Percentiles rank a stretch among this genome's conserved stretches.
These are phyloP conservation scores for Schwanniomyces etchellsii DNA, from an alignment of 1,139 yeast genomes.

Conservation along the genomic window DNA sequence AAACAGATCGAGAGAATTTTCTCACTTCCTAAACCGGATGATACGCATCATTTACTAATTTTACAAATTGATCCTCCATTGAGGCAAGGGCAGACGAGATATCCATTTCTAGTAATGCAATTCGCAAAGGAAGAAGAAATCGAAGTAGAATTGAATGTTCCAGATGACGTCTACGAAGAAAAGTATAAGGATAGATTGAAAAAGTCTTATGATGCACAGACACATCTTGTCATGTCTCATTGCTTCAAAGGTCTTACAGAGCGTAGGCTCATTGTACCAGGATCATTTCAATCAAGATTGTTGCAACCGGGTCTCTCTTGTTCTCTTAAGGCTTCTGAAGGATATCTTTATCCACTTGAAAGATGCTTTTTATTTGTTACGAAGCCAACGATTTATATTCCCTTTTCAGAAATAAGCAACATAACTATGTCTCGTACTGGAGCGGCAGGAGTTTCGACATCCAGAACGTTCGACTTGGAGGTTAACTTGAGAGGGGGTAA, in stretches of 20 bases:
- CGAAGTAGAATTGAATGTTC: constrained; percentile 82
- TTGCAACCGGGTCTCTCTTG: constrained; percentile 85
- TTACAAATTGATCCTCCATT: constrained; percentile 92
- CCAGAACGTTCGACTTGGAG: constrained; percentile 91
- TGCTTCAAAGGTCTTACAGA: constrained; percentile 88
- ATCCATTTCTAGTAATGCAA: constrained; percentile 88
- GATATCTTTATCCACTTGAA: constrained; percentile 85
- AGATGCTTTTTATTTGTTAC: constrained; percentile 87
- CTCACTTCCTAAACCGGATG: constrained; percentile 91
- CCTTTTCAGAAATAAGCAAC: constrained; percentile 71
- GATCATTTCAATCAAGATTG: constrained; percentile 69
- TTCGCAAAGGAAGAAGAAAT: constrained; percentile 86
- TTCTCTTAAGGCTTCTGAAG: constrained; percentile 93
- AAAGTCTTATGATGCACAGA: constrained; percentile 72
- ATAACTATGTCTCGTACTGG: constrained; percentile 90
- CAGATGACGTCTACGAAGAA: constrained; percentile 72
- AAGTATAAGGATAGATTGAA: constrained; percentile 76
- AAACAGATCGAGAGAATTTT: constrained; percentile 86
- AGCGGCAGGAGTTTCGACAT: constrained; percentile 65
- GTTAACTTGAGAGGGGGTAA: constrained; percentile 62
- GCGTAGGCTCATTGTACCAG: constrained; percentile 79
- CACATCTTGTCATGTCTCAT: constrained; percentile 84
- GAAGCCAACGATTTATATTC: constrained; percentile 90
- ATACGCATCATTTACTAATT: constrained; percentile 79
- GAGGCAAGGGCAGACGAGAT: constrained; percentile 89